Evolutionary conservation across 441 rosid genomes (phyloP).

Genomic region (Arabidopsis lyrata): DNA sequence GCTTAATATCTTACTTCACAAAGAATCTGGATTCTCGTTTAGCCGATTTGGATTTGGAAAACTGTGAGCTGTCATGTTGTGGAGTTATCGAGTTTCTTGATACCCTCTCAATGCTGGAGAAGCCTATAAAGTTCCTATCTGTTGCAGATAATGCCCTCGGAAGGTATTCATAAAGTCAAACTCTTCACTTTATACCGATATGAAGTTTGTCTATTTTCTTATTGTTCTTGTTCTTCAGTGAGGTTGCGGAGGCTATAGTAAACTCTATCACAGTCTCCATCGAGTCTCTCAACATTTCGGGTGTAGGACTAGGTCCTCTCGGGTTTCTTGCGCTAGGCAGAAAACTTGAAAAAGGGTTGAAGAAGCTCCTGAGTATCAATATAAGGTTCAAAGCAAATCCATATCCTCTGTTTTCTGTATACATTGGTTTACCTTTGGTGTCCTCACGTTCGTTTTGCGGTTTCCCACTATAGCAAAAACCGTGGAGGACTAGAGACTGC

Average conservation of each 20-base stretch:
- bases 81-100: conserved; percentile 71
- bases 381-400: conserved; percentile 62
- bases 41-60: conserved; percentile 69
- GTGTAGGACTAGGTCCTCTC: conserved; percentile 75
- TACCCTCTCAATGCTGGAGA: conserved; percentile 56
- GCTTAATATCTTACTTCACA: conserved; percentile 68
- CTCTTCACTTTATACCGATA: conserved; percentile 13
- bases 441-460: conserved; percentile 23
- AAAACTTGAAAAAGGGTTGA: conserved; percentile 48
- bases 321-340: conserved; percentile 71
- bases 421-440: conserved; percentile 8
- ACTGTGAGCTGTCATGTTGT: conserved; percentile 71
- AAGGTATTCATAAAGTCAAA: conserved; percentile 51
- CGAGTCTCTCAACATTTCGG: conserved; percentile 68
- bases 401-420: conserved; percentile 19
- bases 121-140: conserved; percentile 63
- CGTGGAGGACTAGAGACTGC: conserved; percentile 84
- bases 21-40: conserved; percentile 61
- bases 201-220: conserved; percentile 29
- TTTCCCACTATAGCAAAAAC: conserved; percentile 67
- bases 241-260: conserved; percentile 65
- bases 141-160: conserved; percentile 84
- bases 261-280: conserved; percentile 54
- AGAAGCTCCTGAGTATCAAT: conserved; percentile 63
- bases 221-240: conserved; percentile 54